phyloP scores from a whole-genome alignment of 1,284 basidiomycete genomes.

The Trichosporon sp. region DNA sequence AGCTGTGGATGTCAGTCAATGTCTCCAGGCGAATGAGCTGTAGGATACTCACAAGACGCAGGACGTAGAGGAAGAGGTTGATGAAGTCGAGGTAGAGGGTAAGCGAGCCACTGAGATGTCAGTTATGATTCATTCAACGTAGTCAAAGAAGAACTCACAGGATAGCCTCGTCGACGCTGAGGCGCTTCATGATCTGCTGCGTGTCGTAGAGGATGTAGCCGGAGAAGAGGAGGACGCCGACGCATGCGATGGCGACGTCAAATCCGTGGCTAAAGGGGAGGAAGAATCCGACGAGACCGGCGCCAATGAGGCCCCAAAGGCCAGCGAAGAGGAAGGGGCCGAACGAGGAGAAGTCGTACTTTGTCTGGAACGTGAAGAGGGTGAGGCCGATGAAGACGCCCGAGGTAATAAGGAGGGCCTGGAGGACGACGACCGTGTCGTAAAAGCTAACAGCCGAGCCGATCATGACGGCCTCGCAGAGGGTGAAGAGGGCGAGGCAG shows the following conservation, averaged over 20 bases:
- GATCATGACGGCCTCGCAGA: constrained; percentile 50
- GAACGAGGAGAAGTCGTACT: constrained; percentile 46
- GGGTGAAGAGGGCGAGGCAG: constrained; percentile 51
- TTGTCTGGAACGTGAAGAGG: constrained; percentile 53
- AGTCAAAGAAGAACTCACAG: constrained; percentile 9
- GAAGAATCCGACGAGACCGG: constrained; percentile 44
- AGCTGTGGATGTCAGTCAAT: background rate
- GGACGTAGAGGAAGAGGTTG: constrained; percentile 44
- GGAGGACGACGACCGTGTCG: constrained; percentile 49
- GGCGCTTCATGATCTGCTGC: constrained; percentile 48
- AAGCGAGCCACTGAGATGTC: background rate
- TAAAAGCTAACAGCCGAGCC: constrained; percentile 48
- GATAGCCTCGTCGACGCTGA: constrained; percentile 46
- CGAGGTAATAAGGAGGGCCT: constrained; percentile 54
- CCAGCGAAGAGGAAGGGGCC: constrained; percentile 45
- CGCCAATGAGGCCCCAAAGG: constrained; percentile 42
- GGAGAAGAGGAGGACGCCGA: constrained; percentile 45
- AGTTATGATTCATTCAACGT: background rate
- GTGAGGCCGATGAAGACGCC: constrained; percentile 54
- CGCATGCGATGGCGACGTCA: constrained; percentile 43
- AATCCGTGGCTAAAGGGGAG: constrained; percentile 46
- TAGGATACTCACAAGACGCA: constrained; percentile 33
- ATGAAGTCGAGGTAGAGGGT: constrained; percentile 41
- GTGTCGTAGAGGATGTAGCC: constrained; percentile 48
- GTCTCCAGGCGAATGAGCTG: background rate